Evolutionary conservation across 1,284 basidiomycete genomes (phyloP), one percentile per base, ranked within the genome.

Genomic region (Ganoderma leucocontextum): DNA sequence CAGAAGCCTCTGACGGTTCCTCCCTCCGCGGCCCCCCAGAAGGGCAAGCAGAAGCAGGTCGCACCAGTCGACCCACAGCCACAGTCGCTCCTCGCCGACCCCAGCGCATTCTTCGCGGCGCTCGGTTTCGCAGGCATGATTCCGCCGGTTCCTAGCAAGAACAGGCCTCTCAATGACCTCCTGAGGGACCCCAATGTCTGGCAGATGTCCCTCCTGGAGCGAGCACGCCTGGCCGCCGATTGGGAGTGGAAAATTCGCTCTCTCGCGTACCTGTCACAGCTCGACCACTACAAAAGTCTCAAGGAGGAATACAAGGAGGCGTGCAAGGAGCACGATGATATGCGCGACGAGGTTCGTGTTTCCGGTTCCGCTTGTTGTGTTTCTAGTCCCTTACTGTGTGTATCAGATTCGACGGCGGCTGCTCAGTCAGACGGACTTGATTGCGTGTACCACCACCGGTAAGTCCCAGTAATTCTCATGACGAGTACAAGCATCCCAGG

Each of bases 391-490:
- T 38, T 2, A 15, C 22, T 5, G 13, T 1, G 7, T 1, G 13
- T 6, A 6, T 5, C 10, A 75, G 74, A 68, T 53, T 41, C 72
- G 74, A 4, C 69, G 74, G 6, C 67, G 70, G 13, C 79, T 90
- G 0, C 80, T 91, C 1, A 74, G 77, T 22, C 77, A 83, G 17
- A 81, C 85, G 0, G 85, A 91, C 72, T 82, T 93, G 17, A 86
- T 93, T 61, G 92, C 89, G 7, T 91, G 90, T 68, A 93, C 91
- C 0, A 93, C 91, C 0, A 92, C 88, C 17, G 87, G 87, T 85
- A 70, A 25, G 74, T 67, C 44, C 19, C 1, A 52, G 17, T 52
- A 2, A 52, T n/a, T 8, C 1, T 5, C 10, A 35, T 35, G 7
- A 57, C 22, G 25, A 13, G 29, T 17, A 25, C 17, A 17, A n/a